phyloP scores from a whole-genome alignment of 495 filamentous ascomycete genomes.

The Neurospora tetrasperma region DNA sequence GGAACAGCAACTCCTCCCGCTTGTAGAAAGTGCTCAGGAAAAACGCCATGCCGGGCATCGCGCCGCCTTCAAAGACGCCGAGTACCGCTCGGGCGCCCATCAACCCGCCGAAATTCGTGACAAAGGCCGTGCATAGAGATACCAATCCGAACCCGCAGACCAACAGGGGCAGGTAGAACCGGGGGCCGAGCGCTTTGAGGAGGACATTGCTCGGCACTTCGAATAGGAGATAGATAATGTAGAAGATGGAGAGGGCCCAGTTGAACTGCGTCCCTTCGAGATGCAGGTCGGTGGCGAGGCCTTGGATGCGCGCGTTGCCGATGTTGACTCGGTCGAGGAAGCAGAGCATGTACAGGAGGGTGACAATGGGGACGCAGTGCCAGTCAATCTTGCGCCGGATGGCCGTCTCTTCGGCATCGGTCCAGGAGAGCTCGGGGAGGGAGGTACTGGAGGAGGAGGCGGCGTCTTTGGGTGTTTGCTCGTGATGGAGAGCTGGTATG shows the following conservation, averaged over 20 bases:
- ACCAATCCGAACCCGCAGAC: conserved; percentile 40
- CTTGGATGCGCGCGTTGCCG: conserved; percentile 54
- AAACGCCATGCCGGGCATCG: conserved; percentile 46
- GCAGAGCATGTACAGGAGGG: conserved; percentile 42
- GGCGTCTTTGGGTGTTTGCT: not conserved
- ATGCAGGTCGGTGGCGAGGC: conserved; percentile 42
- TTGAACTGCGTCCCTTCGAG: conserved; percentile 45
- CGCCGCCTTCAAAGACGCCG: conserved; percentile 44
- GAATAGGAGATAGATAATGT: conserved; percentile 57
- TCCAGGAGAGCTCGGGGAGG: conserved; percentile 30
- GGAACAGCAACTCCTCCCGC: conserved; percentile 43
- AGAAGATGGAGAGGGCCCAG: conserved; percentile 49
- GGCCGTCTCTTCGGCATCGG: conserved; percentile 37
- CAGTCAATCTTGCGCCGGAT: conserved; percentile 44
- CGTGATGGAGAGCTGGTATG: not conserved
- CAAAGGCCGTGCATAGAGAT: conserved; percentile 36
- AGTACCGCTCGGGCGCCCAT: conserved; percentile 32
- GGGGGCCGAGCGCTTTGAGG: conserved; percentile 48
- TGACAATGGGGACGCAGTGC: conserved; percentile 42
- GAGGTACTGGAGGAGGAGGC: conserved; percentile 9
- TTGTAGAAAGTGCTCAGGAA: conserved; percentile 50
- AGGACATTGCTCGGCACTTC: conserved; percentile 58
- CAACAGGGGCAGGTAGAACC: conserved; percentile 53
- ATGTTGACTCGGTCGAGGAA: conserved; percentile 48
- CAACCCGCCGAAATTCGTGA: conserved; percentile 32